These are phyloP conservation scores for Monosporozyma servazzii DNA, from an alignment of 805 yeast genomes.

Conservation along the genomic window DNA sequence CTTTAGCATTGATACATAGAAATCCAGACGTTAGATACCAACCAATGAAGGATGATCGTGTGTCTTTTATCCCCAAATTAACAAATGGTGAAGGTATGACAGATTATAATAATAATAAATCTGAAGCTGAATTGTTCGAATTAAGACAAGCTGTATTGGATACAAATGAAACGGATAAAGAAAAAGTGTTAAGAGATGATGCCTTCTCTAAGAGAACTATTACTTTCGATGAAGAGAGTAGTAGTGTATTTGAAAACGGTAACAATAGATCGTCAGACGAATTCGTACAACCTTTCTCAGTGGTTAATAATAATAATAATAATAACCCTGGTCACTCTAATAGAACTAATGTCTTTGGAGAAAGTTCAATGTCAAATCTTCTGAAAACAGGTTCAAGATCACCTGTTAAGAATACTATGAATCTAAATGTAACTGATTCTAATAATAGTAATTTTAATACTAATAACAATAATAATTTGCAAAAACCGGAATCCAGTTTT, in stretches of 20 bases:
- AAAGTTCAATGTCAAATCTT: neutral
- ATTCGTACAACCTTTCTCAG: slow-evolving; percentile 3
- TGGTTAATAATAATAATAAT: neutral
- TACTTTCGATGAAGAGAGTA: slow-evolving; percentile 6
- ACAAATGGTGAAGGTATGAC: slow-evolving; percentile 28
- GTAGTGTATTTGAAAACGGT: slow-evolving; percentile 9
- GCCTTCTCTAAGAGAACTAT: slow-evolving; percentile 10
- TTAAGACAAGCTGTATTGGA: slow-evolving; percentile 31
- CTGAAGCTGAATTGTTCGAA: slow-evolving; percentile 28
- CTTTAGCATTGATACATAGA: slow-evolving; percentile 72
- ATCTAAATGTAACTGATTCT: too few relatives aligned
- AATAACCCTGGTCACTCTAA: neutral
- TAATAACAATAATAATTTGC: slow-evolving; percentile 12
- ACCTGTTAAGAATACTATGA: neutral
- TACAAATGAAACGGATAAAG: slow-evolving; percentile 29
- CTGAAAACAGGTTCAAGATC: slow-evolving; percentile 1
- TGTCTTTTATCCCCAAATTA: slow-evolving; percentile 77
- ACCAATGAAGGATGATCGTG: slow-evolving; percentile 94
- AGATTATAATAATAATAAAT: slow-evolving; percentile 17
- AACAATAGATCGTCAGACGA: neutral
- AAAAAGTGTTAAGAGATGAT: slow-evolving; percentile 18
- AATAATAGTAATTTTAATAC: neutral
- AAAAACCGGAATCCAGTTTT: slow-evolving; percentile 28
- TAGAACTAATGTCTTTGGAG: neutral
- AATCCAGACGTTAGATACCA: slow-evolving; percentile 94